phyloP scores from a whole-genome alignment of 345 rosid species.

The Lagerstroemia speciosa region DNA sequence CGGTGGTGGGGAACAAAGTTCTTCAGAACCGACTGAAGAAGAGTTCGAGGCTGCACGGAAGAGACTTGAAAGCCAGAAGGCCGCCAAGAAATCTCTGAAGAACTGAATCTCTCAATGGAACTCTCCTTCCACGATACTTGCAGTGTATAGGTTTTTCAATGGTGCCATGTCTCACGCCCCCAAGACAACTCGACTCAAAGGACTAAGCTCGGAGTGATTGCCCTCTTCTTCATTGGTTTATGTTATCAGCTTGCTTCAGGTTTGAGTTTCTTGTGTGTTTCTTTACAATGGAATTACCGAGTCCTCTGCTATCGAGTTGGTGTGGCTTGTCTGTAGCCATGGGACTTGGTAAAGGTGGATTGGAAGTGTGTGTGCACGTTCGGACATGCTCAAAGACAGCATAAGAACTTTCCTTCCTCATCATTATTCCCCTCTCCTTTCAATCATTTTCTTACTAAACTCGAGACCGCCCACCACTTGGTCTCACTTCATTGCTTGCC shows the following conservation, averaged over 20 bases:
- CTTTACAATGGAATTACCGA: neutral
- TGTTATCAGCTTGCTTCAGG: no score
- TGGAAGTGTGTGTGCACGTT: neutral
- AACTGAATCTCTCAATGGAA: conserved; percentile 10
- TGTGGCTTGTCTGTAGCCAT: no score
- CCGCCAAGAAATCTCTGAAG: conserved; percentile 35
- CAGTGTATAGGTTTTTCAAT: conserved; percentile 13
- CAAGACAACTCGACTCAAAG: conserved; percentile 1
- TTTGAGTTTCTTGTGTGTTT: neutral
- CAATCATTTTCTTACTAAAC: neutral
- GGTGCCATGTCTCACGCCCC: neutral
- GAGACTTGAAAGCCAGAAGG: conserved; percentile 43
- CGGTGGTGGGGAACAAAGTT: conserved; percentile 32
- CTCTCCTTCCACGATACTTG: neutral
- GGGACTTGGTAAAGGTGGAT: neutral
- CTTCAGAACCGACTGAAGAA: conserved; percentile 70
- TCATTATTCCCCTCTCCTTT: neutral
- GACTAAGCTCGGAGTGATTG: neutral
- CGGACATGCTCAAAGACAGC: neutral
- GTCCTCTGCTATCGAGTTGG: neutral
- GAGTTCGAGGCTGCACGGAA: conserved; percentile 82
- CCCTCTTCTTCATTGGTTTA: neutral
- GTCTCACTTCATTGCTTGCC: neutral
- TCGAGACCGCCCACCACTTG: neutral
- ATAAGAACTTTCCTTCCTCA: no score